Percentiles rank a stretch among this genome's conserved stretches.
These are phyloP conservation scores for Fragaria vesca DNA, from an alignment of 306 rosid species.

Conservation along the genomic window DNA sequence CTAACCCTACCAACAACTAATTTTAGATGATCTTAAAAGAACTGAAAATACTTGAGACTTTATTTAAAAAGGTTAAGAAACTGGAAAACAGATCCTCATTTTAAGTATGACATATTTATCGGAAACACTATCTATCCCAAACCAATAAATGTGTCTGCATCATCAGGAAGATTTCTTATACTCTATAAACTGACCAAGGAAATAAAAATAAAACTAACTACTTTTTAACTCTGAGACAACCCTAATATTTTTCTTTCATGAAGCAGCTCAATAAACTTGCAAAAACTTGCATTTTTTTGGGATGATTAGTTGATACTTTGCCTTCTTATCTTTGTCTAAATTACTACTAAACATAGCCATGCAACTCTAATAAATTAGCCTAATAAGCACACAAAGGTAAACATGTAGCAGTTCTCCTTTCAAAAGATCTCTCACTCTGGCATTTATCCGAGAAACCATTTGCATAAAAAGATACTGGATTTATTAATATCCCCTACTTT, in stretches of 20 bases:
- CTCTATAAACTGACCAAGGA: neutral
- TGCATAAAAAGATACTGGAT: neutral
- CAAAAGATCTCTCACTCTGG: neutral
- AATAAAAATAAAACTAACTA: neutral
- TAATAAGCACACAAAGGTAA: neutral
- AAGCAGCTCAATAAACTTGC: neutral
- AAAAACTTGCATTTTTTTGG: neutral
- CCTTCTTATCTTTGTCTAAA: neutral
- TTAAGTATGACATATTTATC: neutral
- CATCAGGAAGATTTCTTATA: neutral
- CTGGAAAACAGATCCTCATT: neutral
- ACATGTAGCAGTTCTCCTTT: neutral
- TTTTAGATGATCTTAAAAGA: neutral
- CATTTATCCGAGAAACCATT: neutral
- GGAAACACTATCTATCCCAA: neutral
- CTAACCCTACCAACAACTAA: neutral
- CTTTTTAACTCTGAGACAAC: neutral
- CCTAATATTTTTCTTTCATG: neutral
- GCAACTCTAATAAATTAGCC: constrained; percentile 1
- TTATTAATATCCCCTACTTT: neutral
- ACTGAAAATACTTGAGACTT: neutral
- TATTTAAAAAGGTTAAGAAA: neutral
- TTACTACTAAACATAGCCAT: neutral
- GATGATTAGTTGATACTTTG: neutral
- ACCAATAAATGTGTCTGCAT: neutral